These are phyloP conservation scores for Pleurotus pulmonarius DNA, from an alignment of 768 basidiomycete species.

Conservation along the genomic window DNA sequence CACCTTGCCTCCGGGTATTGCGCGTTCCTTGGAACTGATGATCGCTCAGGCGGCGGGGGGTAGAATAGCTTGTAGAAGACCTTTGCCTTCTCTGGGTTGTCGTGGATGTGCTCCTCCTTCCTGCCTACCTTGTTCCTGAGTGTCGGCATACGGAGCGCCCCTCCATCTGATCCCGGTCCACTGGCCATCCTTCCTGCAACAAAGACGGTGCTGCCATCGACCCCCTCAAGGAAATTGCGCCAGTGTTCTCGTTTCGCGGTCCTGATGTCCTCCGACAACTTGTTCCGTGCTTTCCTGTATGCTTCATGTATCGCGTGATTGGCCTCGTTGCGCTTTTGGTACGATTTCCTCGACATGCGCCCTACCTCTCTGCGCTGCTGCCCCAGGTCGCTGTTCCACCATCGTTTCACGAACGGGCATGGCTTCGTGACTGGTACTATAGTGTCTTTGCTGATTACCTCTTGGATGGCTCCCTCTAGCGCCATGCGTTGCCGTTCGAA, in stretches of 20 bases:
- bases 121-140: not conserved
- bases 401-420: conserved; percentile 13
- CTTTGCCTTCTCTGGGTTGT: conserved; percentile 7
- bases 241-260: conserved; percentile 13
- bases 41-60: conserved; percentile 11
- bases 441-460: not conserved
- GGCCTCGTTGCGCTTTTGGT: not conserved
- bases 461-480: conserved; percentile 8
- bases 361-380: not conserved
- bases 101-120: not conserved
- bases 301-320: conserved; percentile 9
- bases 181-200: conserved; percentile 9
- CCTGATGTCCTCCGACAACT: not conserved
- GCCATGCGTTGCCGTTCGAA: not conserved
- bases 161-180: conserved; percentile 13
- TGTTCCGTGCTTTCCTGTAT: not conserved
- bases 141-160: conserved; percentile 6
- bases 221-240: conserved; percentile 12
- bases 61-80: conserved; percentile 10
- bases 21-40: not conserved
- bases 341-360: not conserved
- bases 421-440: conserved; percentile 10
- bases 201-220: conserved; percentile 1
- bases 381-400: conserved; percentile 17
- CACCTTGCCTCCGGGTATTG: conserved; percentile 8